phyloP scores from a whole-genome alignment of 768 basidiomycete genomes.

The Dioszegia crocea region DNA sequence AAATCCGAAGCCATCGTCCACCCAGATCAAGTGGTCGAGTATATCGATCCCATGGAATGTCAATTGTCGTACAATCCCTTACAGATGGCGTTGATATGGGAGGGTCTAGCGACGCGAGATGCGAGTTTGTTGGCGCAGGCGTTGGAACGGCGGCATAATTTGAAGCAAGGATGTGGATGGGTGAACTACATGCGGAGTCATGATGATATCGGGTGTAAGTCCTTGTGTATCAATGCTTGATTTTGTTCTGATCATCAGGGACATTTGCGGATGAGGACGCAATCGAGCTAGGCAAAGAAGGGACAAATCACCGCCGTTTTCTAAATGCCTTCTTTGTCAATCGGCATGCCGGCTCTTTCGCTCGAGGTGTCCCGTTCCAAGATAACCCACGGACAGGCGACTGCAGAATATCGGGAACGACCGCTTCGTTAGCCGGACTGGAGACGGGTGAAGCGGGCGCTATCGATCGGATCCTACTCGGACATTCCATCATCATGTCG shows the following conservation, averaged over 20 bases:
- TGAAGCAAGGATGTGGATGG: constrained; percentile 4
- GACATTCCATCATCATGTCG: constrained; percentile 11
- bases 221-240: not conserved
- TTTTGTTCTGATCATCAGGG: not conserved
- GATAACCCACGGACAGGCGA: constrained; percentile 13
- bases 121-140: constrained; percentile 1
- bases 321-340: constrained; percentile 16
- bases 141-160: constrained; percentile 9
- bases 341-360: constrained; percentile 10
- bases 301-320: constrained; percentile 10
- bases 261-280: constrained; percentile 14
- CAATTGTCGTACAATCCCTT: constrained; percentile 14
- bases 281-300: constrained; percentile 11
- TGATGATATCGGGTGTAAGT: constrained; percentile 13
- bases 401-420: constrained; percentile 13
- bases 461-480: constrained; percentile 11
- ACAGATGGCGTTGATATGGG: constrained; percentile 16
- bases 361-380: constrained; percentile 15
- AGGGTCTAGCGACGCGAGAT: constrained; percentile 13
- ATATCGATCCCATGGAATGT: constrained; percentile 16
- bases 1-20: constrained; percentile 15
- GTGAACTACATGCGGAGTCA: constrained; percentile 15
- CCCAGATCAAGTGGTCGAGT: constrained; percentile 6
- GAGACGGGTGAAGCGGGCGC: constrained; percentile 11
- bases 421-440: constrained; percentile 7